These are phyloP conservation scores for Holtermanniella nyarrowii DNA, from an alignment of 768 basidiomycete species.

Conservation along the genomic window DNA sequence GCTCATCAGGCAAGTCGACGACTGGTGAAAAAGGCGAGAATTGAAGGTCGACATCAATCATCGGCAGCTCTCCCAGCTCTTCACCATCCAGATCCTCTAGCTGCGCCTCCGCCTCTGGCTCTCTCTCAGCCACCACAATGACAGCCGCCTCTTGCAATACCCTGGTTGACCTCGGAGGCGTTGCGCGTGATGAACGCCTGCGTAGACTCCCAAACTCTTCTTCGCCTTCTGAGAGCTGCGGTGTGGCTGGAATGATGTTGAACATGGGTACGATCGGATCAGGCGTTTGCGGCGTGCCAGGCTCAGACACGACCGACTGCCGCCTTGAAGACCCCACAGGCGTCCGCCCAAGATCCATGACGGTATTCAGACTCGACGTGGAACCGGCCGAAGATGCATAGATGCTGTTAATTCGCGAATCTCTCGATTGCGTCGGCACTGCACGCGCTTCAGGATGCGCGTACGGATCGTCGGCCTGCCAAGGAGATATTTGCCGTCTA, in stretches of 20 bases:
- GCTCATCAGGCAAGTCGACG: conserved; percentile 6
- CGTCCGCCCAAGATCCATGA: neutral
- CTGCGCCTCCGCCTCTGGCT: conserved; percentile 15
- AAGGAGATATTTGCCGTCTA: conserved; percentile 2
- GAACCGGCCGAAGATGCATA: neutral
- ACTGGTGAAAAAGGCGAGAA: conserved; percentile 31
- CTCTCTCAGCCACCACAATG: conserved; percentile 3
- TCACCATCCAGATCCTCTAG: conserved; percentile 4
- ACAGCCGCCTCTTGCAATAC: conserved; percentile 18
- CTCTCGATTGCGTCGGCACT: too few relatives aligned
- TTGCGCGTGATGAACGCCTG: too few relatives aligned
- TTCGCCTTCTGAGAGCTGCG: conserved; percentile 5
- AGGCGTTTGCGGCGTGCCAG: neutral
- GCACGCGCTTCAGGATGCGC: too few relatives aligned
- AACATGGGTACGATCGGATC: conserved; percentile 24
- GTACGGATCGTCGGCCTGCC: neutral
- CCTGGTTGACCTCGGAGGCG: too few relatives aligned
- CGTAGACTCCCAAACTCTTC: too few relatives aligned
- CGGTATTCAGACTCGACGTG: conserved; percentile 6
- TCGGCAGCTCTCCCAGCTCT: conserved; percentile 8
- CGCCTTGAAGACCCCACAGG: too few relatives aligned
- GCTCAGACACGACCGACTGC: neutral
- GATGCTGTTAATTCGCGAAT: neutral
- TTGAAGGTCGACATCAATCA: conserved; percentile 26
- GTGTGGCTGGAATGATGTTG: conserved; percentile 36